Percentiles rank a stretch among this genome's conserved stretches.
These are phyloP conservation scores for Floccularia luteovirens DNA, from an alignment of 768 basidiomycete species.

Conservation along the genomic window DNA sequence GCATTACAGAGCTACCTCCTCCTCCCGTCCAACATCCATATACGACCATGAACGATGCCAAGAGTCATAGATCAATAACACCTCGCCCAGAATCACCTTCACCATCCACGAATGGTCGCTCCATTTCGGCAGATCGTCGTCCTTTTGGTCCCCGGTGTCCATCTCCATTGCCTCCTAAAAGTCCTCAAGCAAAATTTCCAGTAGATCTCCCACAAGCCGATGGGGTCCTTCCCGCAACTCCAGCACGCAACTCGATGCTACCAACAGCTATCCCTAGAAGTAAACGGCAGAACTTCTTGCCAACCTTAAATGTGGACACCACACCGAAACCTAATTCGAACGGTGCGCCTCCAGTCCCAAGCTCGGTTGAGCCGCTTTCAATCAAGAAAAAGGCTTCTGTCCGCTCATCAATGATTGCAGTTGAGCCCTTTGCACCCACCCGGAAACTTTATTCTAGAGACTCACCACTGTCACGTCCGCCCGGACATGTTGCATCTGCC, in stretches of 20 bases:
- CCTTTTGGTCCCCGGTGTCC: constrained; percentile 71
- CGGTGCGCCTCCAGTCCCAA: constrained; percentile 24
- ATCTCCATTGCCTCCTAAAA: constrained; percentile 56
- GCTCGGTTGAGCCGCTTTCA: constrained; percentile 64
- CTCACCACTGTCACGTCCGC: constrained; percentile 44
- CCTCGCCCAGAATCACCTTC: constrained; percentile 38
- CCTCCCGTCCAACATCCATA: constrained; percentile 46
- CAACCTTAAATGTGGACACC: constrained; percentile 40
- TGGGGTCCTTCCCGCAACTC: constrained; percentile 22
- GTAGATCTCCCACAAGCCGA: constrained; percentile 34
- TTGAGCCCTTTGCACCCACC: constrained; percentile 26
- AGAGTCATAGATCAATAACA: constrained; percentile 34
- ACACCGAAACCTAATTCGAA: constrained; percentile 38
- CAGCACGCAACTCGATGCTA: constrained; percentile 16
- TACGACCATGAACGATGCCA: constrained; percentile 36
- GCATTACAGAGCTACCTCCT: constrained; percentile 50
- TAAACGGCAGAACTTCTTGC: constrained; percentile 60
- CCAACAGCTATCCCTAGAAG: constrained; percentile 60
- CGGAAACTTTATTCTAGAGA: constrained; percentile 36
- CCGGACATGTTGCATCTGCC: constrained; percentile 38
- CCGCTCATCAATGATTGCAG: constrained; percentile 30
- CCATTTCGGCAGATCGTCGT: constrained; percentile 47
- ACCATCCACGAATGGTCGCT: constrained; percentile 34
- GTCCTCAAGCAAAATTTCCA: constrained; percentile 20
- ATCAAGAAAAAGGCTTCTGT: constrained; percentile 81